Conservation (phyloP, 2,329 filamentous ascomycete species). For the Phaeosphaeriaceae sp. region DNA sequence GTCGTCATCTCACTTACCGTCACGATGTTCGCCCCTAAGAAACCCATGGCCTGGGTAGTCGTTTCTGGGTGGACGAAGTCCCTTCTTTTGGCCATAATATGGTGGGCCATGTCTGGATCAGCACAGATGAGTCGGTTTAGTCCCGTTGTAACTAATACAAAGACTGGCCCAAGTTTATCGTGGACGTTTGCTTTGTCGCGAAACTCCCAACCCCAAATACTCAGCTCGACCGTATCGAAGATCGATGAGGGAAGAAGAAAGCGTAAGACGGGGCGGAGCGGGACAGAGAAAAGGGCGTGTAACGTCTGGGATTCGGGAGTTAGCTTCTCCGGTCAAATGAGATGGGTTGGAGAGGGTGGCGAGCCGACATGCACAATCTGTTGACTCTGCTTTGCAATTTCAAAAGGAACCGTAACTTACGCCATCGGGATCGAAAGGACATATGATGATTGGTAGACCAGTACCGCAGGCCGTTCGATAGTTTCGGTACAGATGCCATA, state of each 20-base stretch:
- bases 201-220: conserved; percentile 22
- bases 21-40: not conserved
- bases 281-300: not conserved
- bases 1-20: not conserved
- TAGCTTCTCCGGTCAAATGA: not conserved
- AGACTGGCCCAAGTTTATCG: conserved; percentile 17
- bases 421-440: conserved; percentile 9
- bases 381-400: not conserved
- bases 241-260: conserved; percentile 1
- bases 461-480: conserved; percentile 5
- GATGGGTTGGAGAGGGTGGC: not conserved
- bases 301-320: not conserved
- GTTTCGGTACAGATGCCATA: conserved; percentile 1
- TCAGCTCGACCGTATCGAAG: conserved; percentile 4
- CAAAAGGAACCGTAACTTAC: conserved; percentile 1
- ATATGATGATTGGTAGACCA: conserved; percentile 4
- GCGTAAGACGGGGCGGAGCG: not conserved
- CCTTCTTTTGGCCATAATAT: conserved; percentile 4
- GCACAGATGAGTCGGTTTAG: conserved; percentile 8
- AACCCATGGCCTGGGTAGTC: conserved; percentile 1
- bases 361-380: not conserved
- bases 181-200: conserved; percentile 13
- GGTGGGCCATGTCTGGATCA: conserved; percentile 5
- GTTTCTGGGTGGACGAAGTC: conserved; percentile 8
- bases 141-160: conserved; percentile 22